Base-by-base conservation (phyloP, 2,329 filamentous ascomycete genomes). In the Geosmithia morbida region DNA sequence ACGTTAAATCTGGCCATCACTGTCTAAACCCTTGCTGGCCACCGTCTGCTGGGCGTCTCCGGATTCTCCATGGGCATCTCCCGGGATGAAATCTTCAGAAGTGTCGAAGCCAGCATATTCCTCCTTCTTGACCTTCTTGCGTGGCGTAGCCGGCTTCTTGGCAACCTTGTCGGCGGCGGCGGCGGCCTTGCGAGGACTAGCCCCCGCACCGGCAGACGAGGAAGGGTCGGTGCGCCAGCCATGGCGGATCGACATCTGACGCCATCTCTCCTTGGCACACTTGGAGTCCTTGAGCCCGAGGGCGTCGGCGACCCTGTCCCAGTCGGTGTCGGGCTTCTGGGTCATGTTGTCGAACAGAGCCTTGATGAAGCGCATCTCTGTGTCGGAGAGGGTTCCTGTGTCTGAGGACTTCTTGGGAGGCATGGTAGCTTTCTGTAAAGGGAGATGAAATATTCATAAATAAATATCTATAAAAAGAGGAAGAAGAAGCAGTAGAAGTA, bases 281-380 rank as follows among this genome's bases (percentile, higher is more conserved):
- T 64, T 66, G 46, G 57, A 62, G 45, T 66, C 61, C 49, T 68
- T 67, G 47, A 69, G 60, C 3, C 58, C 58, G 14, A 66, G 51
- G 13, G 56, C 52, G 2, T 41, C 8, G 4, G 67, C 68, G 41
- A 71, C 61, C 1, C 56, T 52, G 16, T 63, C 56, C 59, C 63
- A 72, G 54, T 72, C 57, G 26, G 68, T 61, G 7, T 66, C 61
- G 7, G 63, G 64, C 50, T 64, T 65, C 42, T 61, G 53, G 5
- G 55, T 62, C 61, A 68, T 66, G 53, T 66, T 63, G 53, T 66
- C 59, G 49, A 69, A 67, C 40, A 68, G 56, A 13, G 62, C 60
- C 48, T 66, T 65, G 54, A 68, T 59, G 54, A 68, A 66, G 29
- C 60, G 58, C 41, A 62, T 53, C 37, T 68, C 66, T 18, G 49